A percentile compares a stretch with the other conserved stretches of the same genome.
Evolutionary conservation across 2,329 filamentous ascomycete species (phyloP).

Genomic region (Trichoderma cornu-damae): DNA sequence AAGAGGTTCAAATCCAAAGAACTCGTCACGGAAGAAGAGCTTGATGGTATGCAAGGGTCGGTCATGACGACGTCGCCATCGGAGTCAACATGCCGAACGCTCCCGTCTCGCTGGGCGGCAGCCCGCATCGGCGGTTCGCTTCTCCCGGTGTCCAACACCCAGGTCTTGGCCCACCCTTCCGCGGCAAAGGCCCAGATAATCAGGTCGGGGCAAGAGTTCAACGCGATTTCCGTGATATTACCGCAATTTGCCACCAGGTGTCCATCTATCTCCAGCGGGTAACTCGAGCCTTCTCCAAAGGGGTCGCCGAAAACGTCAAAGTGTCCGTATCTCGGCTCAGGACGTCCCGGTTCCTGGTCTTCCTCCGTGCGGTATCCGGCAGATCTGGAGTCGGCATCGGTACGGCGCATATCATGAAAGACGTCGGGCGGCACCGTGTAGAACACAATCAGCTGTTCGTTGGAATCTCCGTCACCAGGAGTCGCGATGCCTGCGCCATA

Average conservation of each 20-base stretch:
- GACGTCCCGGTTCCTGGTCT: slow-evolving; percentile 5
- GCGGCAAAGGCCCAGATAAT: slow-evolving; percentile 34
- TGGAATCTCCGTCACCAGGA: not conserved
- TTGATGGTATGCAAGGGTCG: not conserved
- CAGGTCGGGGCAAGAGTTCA: slow-evolving; percentile 32
- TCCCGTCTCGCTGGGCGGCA: slow-evolving; percentile 30
- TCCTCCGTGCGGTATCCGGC: slow-evolving; percentile 4
- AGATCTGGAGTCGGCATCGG: slow-evolving; percentile 14
- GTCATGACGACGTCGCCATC: slow-evolving; percentile 32
- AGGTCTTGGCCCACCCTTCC: slow-evolving; percentile 33
- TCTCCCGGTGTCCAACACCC: slow-evolving; percentile 29
- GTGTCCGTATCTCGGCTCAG: slow-evolving; percentile 23
- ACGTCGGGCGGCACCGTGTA: slow-evolving; percentile 58
- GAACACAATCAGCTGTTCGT: slow-evolving; percentile 45
- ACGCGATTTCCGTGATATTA: slow-evolving; percentile 31
- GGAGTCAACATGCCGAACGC: slow-evolving; percentile 30
- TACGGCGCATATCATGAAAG: slow-evolving; percentile 37
- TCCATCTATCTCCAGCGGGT: slow-evolving; percentile 31
- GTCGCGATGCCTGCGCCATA: too few species aligned
- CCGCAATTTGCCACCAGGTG: slow-evolving; percentile 30
- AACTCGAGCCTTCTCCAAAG: slow-evolving; percentile 20
- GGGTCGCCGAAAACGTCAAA: slow-evolving; percentile 22
- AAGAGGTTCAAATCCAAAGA: slow-evolving; percentile 12
- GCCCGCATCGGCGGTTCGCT: slow-evolving; percentile 21
- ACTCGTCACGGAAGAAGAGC: not conserved